Evolutionary conservation across 257 asterid species (phyloP).

Genomic region (Solanum chmielewskii): DNA sequence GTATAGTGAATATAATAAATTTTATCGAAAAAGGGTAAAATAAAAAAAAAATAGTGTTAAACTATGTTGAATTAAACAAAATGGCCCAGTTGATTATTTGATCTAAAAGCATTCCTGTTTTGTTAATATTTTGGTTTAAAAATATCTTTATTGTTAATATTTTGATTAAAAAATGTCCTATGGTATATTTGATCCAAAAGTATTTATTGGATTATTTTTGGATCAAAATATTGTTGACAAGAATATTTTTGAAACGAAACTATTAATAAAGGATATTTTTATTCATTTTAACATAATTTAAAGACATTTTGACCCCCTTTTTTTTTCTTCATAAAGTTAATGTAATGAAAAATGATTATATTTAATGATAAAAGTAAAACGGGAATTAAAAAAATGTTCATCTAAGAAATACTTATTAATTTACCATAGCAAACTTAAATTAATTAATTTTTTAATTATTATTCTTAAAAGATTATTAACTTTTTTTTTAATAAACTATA

Average conservation of each 20-base stretch:
- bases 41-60: too few relatives aligned
- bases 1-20: too few relatives aligned
- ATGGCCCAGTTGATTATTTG: background rate
- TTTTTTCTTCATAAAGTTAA: too few relatives aligned
- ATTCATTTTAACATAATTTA: too few relatives aligned
- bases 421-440: background rate
- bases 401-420: background rate
- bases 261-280: too few relatives aligned
- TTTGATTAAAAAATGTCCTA: too few relatives aligned
- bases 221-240: background rate
- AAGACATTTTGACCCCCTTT: background rate
- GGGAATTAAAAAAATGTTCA: too few relatives aligned
- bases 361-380: too few relatives aligned
- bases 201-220: too few relatives aligned
- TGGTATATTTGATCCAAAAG: background rate
- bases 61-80: too few relatives aligned
- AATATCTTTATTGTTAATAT: background rate
- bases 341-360: background rate
- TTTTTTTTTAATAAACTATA: background rate
- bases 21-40: too few relatives aligned
- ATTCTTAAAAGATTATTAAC: background rate
- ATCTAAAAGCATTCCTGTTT: background rate
- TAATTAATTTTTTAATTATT: background rate
- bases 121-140: background rate
- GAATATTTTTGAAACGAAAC: too few relatives aligned